Evolutionary conservation across 225 moss, liverwort and hornwort genomes (phyloP).

Genomic region (Pseudoscleropodium purum): DNA sequence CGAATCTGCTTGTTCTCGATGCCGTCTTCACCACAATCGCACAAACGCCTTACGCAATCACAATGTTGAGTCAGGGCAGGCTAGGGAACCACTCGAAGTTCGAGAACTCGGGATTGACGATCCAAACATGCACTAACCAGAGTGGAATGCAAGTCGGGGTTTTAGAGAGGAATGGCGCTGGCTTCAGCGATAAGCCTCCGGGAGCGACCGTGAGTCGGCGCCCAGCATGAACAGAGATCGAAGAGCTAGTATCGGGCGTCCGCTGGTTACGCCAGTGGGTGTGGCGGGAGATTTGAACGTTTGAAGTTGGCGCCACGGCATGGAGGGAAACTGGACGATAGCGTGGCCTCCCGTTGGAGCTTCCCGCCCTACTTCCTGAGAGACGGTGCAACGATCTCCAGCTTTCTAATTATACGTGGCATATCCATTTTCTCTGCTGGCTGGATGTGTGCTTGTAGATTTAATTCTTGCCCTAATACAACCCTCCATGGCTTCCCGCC

Average conservation of each 20-base stretch:
- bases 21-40: background rate
- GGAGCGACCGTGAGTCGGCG: background rate
- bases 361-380: background rate
- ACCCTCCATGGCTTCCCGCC: background rate
- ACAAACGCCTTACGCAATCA: no score
- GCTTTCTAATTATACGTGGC: background rate
- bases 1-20: background rate
- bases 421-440: background rate
- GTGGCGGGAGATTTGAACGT: constrained; percentile 31
- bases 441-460: background rate
- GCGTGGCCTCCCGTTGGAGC: background rate
- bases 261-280: background rate
- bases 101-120: no score
- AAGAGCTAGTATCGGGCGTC: background rate
- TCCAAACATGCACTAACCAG: background rate
- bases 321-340: background rate
- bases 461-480: background rate
- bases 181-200: background rate
- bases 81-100: fast-evolving
- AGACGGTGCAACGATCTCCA: background rate
- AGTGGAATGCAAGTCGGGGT: background rate
- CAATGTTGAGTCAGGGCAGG: background rate
- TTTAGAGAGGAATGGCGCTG: background rate
- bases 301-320: constrained; percentile 16
- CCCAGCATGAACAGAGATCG: fast-evolving